These are phyloP conservation scores for Phytophthora sojae DNA, from an alignment of 352 stramenopile species.

Conservation along the genomic window DNA sequence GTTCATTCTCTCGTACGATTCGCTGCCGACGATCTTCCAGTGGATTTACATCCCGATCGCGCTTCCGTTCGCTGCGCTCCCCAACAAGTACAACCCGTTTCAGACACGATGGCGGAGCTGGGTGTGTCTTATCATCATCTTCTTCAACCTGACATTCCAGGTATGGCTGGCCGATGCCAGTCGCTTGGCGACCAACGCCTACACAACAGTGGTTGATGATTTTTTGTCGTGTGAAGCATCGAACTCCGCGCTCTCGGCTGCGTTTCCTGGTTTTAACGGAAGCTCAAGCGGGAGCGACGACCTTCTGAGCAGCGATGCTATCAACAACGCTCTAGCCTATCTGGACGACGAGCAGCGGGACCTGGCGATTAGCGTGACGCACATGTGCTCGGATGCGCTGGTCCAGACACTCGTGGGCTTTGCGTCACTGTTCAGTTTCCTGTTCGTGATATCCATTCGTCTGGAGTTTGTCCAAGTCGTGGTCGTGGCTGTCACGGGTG, in stretches of 20 bases:
- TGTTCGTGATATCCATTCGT: constrained; percentile 87
- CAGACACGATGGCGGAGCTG: constrained; percentile 79
- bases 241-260: constrained; percentile 29
- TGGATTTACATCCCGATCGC: constrained; percentile 77
- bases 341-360: constrained; percentile 44
- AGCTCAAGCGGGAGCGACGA: constrained; percentile 33
- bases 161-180: constrained; percentile 75
- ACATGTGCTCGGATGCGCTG: constrained; percentile 66
- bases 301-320: constrained; percentile 30
- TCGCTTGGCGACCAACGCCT: constrained; percentile 59
- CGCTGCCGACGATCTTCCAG: constrained; percentile 60
- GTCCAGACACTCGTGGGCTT: constrained; percentile 75
- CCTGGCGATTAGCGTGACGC: constrained; percentile 47
- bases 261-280: constrained; percentile 35
- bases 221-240: constrained; percentile 48
- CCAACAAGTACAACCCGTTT: constrained; percentile 71
- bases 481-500: constrained; percentile 64
- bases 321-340: constrained; percentile 32
- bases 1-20: constrained; percentile 64
- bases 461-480: constrained; percentile 90
- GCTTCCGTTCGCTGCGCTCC: constrained; percentile 79
- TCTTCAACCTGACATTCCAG: constrained; percentile 82
- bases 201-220: constrained; percentile 43
- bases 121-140: constrained; percentile 79
- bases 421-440: constrained; percentile 80